These are phyloP conservation scores for Coelastrella sp. DNA, from an alignment of 139 green algal genomes.

Conservation along the genomic window DNA sequence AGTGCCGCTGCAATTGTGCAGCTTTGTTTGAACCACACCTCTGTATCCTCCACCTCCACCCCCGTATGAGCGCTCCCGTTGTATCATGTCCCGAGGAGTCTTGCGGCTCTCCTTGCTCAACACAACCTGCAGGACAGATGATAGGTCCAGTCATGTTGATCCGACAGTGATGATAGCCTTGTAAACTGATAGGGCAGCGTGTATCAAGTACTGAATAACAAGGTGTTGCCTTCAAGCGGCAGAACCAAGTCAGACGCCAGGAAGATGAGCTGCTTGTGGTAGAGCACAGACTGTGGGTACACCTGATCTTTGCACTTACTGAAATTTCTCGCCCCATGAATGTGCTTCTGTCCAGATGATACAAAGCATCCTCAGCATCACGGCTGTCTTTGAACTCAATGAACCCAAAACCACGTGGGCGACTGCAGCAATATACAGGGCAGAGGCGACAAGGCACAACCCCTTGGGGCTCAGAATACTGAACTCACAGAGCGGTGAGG, in stretches of 20 bases:
- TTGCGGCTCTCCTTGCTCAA: conserved; percentile 79
- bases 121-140: conserved; percentile 59
- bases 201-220: no score
- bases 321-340: conserved; percentile 75
- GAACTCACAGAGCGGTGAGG: not conserved
- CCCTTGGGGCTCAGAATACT: not conserved
- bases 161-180: no score
- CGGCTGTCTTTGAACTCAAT: conserved; percentile 81
- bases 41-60: not conserved
- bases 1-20: no score
- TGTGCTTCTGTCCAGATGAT: conserved; percentile 69
- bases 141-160: no score
- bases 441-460: not conserved
- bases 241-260: no score
- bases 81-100: conserved; percentile 83
- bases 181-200: no score
- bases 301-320: no score
- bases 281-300: not conserved
- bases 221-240: no score
- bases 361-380: conserved; percentile 85
- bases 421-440: conserved; percentile 50
- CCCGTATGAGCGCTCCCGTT: conserved; percentile 49
- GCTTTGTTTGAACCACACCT: not conserved
- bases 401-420: conserved; percentile 86
- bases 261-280: no score